Percentiles rank a stretch among this genome's conserved stretches.
These are phyloP conservation scores for Pyrenophora teres DNA, from an alignment of 2,329 filamentous ascomycete species.

Conservation along the genomic window DNA sequence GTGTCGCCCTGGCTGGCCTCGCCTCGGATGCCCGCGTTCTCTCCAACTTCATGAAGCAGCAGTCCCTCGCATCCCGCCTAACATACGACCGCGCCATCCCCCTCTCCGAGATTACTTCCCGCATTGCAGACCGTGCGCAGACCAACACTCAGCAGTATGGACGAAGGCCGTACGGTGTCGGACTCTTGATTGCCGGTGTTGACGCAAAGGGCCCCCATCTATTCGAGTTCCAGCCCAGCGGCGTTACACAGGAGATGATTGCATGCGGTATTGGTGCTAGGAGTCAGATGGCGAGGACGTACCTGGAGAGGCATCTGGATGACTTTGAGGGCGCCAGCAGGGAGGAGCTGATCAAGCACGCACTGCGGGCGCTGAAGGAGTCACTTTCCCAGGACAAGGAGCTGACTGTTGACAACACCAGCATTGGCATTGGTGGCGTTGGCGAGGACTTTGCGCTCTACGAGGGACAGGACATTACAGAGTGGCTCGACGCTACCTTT, in stretches of 20 bases:
- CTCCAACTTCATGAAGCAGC: constrained; percentile 99
- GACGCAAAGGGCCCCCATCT: constrained; percentile 94
- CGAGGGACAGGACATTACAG: constrained; percentile 84
- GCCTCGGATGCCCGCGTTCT: constrained; percentile 98
- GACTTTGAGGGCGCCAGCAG: constrained; percentile 74
- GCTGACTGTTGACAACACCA: constrained; percentile 95
- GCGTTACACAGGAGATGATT: constrained; percentile 95
- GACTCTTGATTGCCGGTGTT: constrained; percentile 87
- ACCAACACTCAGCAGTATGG: constrained; percentile 98
- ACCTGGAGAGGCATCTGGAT: constrained; percentile 90
- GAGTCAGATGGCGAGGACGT: constrained; percentile 97
- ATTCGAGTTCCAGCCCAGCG: constrained; percentile 96
- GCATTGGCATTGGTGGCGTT: constrained; percentile 79
- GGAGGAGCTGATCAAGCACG: constrained; percentile 90
- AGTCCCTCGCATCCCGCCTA: constrained; percentile 92
- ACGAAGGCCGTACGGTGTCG: constrained; percentile 93
- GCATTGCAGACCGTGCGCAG: constrained; percentile 96
- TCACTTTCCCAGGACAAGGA: constrained; percentile 96
- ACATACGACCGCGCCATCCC: constrained; percentile 95
- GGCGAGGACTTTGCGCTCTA: constrained; percentile 86
- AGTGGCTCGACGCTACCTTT: constrained; percentile 76
- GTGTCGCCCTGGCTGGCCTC: constrained; percentile 92
- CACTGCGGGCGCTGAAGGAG: constrained; percentile 89
- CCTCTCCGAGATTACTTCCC: constrained; percentile 82
- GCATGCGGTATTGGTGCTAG: constrained; percentile 95